A percentile compares a stretch with the other conserved stretches of the same genome.
These are phyloP conservation scores for Diplocarpon rosae DNA, from an alignment of 2,329 filamentous ascomycete species.

Conservation along the genomic window DNA sequence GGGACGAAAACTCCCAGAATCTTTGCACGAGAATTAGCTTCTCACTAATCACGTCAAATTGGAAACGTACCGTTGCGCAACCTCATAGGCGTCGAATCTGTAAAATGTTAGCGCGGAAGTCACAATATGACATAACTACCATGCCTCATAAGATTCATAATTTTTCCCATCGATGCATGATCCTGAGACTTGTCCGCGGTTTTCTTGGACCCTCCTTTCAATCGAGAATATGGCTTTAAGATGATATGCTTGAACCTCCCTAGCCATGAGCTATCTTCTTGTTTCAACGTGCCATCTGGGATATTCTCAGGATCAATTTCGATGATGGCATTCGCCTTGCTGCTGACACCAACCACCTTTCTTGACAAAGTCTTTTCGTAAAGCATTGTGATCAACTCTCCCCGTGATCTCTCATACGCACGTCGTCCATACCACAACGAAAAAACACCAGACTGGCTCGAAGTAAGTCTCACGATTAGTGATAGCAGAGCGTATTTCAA, in stretches of 20 bases:
- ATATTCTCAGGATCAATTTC: constrained; percentile 7
- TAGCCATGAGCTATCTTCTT: constrained; percentile 3
- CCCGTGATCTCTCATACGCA: constrained; percentile 71
- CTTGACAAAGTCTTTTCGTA: constrained; percentile 51
- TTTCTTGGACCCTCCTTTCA: constrained; percentile 14
- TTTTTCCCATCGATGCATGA: constrained; percentile 77
- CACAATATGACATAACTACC: too few species aligned
- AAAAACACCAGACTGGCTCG: constrained; percentile 56
- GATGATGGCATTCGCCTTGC: constrained; percentile 14
- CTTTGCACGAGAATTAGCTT: constrained; percentile 24
- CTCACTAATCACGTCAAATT: background rate
- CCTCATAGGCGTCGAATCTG: constrained; percentile 60
- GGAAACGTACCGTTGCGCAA: constrained; percentile 44
- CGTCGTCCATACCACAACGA: constrained; percentile 74
- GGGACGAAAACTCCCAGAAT: constrained; percentile 77
- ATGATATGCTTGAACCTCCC: constrained; percentile 11
- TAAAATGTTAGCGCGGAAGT: constrained; percentile 1
- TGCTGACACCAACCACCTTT: constrained; percentile 24
- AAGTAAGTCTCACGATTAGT: constrained; percentile 47
- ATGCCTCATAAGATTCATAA: constrained; percentile 74
- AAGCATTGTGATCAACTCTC: constrained; percentile 77
- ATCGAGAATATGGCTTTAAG: constrained; percentile 21
- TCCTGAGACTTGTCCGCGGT: constrained; percentile 31
- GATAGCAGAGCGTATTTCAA: constrained; percentile 55
- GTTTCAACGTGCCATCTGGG: constrained; percentile 9